A percentile compares a stretch with the other conserved stretches of the same genome.
These are phyloP conservation scores for Clavaria fumosa DNA, from an alignment of 768 basidiomycete species.

Conservation along the genomic window DNA sequence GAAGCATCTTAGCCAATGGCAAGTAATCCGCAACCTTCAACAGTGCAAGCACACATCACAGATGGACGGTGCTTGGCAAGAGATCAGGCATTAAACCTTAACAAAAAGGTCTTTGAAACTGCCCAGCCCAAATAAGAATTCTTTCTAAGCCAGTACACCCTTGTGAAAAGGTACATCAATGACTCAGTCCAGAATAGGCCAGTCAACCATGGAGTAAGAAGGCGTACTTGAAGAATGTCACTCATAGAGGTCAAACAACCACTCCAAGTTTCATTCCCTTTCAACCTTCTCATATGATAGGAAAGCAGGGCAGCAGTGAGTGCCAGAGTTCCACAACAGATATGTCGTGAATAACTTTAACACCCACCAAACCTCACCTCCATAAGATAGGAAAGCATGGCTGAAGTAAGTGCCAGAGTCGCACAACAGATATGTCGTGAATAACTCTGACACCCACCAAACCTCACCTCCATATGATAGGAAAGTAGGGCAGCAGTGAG, in stretches of 20 bases:
- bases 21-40: constrained; percentile 24
- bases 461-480: too few relatives aligned
- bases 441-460: too few relatives aligned
- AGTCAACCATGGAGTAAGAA: constrained; percentile 11
- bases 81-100: background rate
- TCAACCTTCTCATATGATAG: background rate
- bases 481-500: too few relatives aligned
- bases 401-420: too few relatives aligned
- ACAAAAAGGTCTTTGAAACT: constrained; percentile 7
- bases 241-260: background rate
- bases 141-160: constrained; percentile 19
- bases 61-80: background rate
- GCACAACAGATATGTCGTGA: too few relatives aligned
- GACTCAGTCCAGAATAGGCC: constrained; percentile 21
- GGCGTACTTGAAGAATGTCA: background rate
- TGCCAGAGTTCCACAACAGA: too few relatives aligned
- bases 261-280: background rate
- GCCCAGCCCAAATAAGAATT: constrained; percentile 13
- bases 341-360: too few relatives aligned
- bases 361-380: too few relatives aligned
- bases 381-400: too few relatives aligned
- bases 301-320: background rate
- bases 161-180: constrained; percentile 21
- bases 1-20: constrained; percentile 27
- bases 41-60: constrained; percentile 16